These are phyloP conservation scores for Mucor sp. DNA, from an alignment of 371 early-diverging fungal species.

Conservation along the genomic window DNA sequence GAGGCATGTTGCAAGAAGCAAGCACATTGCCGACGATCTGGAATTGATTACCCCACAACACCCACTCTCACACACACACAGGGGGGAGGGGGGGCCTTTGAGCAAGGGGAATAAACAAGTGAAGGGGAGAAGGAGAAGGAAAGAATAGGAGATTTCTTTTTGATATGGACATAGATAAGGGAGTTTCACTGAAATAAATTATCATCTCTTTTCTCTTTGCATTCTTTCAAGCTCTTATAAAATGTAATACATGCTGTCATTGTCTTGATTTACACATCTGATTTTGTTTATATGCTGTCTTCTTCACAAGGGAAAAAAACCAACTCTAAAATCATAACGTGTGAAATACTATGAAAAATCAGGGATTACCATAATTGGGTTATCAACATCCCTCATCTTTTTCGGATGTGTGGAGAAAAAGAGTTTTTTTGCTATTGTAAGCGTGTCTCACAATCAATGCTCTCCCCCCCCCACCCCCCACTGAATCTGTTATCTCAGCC, in stretches of 20 bases:
- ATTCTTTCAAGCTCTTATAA: not conserved
- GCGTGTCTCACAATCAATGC: slow-evolving; percentile 8
- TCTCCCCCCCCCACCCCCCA: not conserved
- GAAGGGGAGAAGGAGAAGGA: slow-evolving; percentile 7
- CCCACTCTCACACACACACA: not conserved
- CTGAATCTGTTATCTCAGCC: slow-evolving; percentile 21
- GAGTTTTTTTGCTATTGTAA: slow-evolving; percentile 15
- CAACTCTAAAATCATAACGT: slow-evolving; percentile 10
- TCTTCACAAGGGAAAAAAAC: not conserved
- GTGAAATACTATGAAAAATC: slow-evolving; percentile 19
- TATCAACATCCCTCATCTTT: slow-evolving; percentile 24
- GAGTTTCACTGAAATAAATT: not conserved
- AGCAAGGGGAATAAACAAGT: not conserved
- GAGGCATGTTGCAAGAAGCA: not conserved
- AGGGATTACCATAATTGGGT: slow-evolving; percentile 28
- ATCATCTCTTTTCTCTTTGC: not conserved
- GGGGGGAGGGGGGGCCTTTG: not conserved
- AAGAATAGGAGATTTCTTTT: slow-evolving; percentile 8
- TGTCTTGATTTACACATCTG: not conserved
- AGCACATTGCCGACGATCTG: slow-evolving; percentile 13
- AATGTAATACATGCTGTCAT: not conserved
- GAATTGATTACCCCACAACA: slow-evolving; percentile 21
- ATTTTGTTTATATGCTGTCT: not conserved
- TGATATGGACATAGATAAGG: slow-evolving; percentile 19
- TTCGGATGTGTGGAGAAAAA: slow-evolving; percentile 16